These are phyloP conservation scores for Bauhinia variegata DNA, from an alignment of 306 rosid species.

Conservation along the genomic window DNA sequence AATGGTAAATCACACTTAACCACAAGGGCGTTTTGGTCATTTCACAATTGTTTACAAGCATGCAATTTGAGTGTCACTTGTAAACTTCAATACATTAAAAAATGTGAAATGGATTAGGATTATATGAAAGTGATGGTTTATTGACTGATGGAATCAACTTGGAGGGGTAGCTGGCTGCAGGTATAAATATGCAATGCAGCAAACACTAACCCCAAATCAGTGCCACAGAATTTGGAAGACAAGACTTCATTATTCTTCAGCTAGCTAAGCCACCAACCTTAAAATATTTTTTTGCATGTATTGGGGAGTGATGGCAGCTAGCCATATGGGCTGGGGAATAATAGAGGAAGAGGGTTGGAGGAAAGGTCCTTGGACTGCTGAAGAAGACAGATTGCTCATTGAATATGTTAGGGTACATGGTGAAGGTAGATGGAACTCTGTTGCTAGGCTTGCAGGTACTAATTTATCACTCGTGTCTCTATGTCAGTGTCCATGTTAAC, in stretches of 20 bases:
- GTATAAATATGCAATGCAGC: conserved; percentile 55
- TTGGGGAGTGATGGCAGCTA: conserved; percentile 59
- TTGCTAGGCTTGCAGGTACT: conserved; percentile 82
- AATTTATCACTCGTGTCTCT: too few species aligned
- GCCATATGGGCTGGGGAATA: conserved; percentile 67
- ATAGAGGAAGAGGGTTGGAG: conserved; percentile 84
- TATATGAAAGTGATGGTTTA: conserved; percentile 51
- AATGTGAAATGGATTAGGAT: conserved; percentile 36
- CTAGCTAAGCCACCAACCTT: conserved; percentile 8
- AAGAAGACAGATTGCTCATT: conserved; percentile 82
- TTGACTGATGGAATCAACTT: conserved; percentile 34
- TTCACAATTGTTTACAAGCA: neutral
- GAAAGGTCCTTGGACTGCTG: conserved; percentile 98
- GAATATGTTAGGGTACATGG: conserved; percentile 86
- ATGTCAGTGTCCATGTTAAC: too few species aligned
- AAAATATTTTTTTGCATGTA: conserved; percentile 46
- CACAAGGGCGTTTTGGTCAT: conserved; percentile 17
- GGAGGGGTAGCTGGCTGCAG: conserved; percentile 31
- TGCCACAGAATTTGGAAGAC: conserved; percentile 49
- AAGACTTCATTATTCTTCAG: too few species aligned
- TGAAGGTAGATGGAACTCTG: conserved; percentile 99
- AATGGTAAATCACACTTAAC: too few species aligned
- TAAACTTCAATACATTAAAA: neutral
- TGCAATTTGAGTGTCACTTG: neutral
- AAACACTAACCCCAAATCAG: conserved; percentile 22